phyloP scores from a whole-genome alignment of 345 rosid genomes.

The Hibiscus trionum region DNA sequence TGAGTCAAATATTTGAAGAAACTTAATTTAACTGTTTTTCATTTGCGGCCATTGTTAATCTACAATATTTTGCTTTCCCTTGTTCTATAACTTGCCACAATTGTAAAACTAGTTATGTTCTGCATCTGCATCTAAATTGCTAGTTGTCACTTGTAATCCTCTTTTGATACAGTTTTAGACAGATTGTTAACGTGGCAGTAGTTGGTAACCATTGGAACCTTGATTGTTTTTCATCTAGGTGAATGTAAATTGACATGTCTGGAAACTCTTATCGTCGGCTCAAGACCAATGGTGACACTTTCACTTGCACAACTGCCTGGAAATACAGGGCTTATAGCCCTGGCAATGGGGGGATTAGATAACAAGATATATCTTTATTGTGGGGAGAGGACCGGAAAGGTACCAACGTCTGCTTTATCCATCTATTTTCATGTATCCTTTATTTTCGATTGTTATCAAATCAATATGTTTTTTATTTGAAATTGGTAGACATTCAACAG shows the following conservation, averaged over 20 bases:
- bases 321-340: slow-evolving; percentile 39
- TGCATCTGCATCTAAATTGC: not conserved
- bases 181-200: not conserved
- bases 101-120: not conserved
- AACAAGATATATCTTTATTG: slow-evolving; percentile 69
- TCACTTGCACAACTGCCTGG: slow-evolving; percentile 72
- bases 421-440: not conserved
- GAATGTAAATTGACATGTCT: slow-evolving; percentile 51
- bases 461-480: not conserved
- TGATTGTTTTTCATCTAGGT: slow-evolving; percentile 32
- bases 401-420: slow-evolving; percentile 12
- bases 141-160: not conserved
- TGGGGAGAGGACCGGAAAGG: slow-evolving; percentile 72
- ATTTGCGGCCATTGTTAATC: not conserved
- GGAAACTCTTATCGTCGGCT: slow-evolving; percentile 55
- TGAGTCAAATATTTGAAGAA: slow-evolving; percentile 17
- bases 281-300: slow-evolving; percentile 79
- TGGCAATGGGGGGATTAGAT: slow-evolving; percentile 95
- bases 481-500: not conserved
- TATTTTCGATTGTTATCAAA: not conserved
- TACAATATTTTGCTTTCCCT: slow-evolving; percentile 1
- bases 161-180: not conserved
- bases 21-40: not conserved
- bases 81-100: not conserved
- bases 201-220: not conserved